Evolutionary conservation across 306 rosid species (phyloP).

Genomic region (Arachis stenosperma): DNA sequence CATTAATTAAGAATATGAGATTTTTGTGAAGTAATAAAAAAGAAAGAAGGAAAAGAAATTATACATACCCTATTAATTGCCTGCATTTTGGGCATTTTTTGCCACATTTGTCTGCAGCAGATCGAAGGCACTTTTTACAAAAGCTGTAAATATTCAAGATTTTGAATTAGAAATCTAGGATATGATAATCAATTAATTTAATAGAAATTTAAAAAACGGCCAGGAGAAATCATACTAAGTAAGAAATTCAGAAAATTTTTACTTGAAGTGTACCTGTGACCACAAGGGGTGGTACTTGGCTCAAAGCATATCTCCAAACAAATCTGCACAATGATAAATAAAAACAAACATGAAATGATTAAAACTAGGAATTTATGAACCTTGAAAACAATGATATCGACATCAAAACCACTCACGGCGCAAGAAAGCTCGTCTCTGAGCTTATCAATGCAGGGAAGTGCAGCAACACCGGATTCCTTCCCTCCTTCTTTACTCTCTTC

Average conservation of each 20-base stretch:
- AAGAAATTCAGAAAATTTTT: background rate
- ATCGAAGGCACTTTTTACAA: slow-evolving; percentile 82
- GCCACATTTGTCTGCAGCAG: slow-evolving; percentile 94
- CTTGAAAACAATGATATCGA: background rate
- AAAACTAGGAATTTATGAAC: background rate
- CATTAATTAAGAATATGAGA: background rate
- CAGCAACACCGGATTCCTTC: slow-evolving; percentile 46
- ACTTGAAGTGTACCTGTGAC: slow-evolving; percentile 72
- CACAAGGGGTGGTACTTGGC: slow-evolving; percentile 97
- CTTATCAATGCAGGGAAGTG: slow-evolving; percentile 78
- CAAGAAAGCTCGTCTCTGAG: slow-evolving; percentile 96
- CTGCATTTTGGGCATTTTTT: slow-evolving; percentile 95
- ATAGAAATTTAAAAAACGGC: too few relatives aligned
- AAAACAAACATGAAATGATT: background rate
- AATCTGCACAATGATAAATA: slow-evolving; percentile 51
- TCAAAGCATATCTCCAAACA: slow-evolving; percentile 94
- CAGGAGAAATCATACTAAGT: background rate
- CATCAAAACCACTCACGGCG: slow-evolving; percentile 61
- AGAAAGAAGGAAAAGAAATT: background rate
- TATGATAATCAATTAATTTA: too few relatives aligned
- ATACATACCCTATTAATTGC: slow-evolving; percentile 67
- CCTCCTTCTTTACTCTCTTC: slow-evolving; percentile 51
- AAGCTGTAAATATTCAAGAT: slow-evolving; percentile 53
- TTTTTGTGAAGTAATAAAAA: background rate
- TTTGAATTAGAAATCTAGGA: slow-evolving; percentile 28